Percentiles rank a stretch among this genome's conserved stretches.
These are phyloP conservation scores for Tetragonia tetragonoides DNA, from an alignment of 148 eudicot genomes.

Conservation along the genomic window DNA sequence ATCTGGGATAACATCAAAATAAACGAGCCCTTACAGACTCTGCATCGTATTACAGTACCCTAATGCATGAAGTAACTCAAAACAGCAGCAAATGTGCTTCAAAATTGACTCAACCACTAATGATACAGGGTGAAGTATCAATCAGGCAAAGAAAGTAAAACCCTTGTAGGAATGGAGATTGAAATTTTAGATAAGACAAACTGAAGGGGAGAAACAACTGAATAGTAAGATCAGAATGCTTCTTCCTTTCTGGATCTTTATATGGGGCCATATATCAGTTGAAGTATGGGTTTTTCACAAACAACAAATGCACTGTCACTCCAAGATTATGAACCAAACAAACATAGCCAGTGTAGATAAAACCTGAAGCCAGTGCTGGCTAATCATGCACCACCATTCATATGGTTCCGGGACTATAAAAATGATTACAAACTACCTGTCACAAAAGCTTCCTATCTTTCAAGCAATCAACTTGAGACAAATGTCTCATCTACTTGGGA, in stretches of 20 bases:
- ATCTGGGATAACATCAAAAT: not conserved
- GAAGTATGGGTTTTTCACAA: too few species aligned
- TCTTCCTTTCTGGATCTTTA: not conserved
- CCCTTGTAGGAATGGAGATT: not conserved
- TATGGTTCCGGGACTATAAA: not conserved
- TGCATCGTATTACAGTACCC: not conserved
- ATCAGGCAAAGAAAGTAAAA: not conserved
- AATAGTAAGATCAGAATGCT: too few species aligned
- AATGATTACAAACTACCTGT: not conserved
- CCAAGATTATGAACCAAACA: not conserved
- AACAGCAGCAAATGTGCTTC: not conserved
- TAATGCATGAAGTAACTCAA: not conserved
- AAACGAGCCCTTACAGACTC: not conserved
- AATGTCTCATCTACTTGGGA: too few species aligned
- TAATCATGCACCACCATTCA: not conserved
- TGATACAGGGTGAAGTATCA: not conserved
- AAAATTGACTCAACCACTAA: not conserved
- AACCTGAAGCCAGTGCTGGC: not conserved
- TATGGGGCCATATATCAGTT: not conserved
- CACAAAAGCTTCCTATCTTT: too few species aligned
- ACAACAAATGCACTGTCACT: not conserved
- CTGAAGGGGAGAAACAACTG: not conserved
- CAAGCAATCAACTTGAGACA: too few species aligned
- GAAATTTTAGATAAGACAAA: not conserved
- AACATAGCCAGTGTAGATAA: too few species aligned